A percentile compares a stretch with the other conserved stretches of the same genome.
These are phyloP conservation scores for Mortierella sp. DNA, from an alignment of 371 early-diverging fungal genomes.

Conservation along the genomic window DNA sequence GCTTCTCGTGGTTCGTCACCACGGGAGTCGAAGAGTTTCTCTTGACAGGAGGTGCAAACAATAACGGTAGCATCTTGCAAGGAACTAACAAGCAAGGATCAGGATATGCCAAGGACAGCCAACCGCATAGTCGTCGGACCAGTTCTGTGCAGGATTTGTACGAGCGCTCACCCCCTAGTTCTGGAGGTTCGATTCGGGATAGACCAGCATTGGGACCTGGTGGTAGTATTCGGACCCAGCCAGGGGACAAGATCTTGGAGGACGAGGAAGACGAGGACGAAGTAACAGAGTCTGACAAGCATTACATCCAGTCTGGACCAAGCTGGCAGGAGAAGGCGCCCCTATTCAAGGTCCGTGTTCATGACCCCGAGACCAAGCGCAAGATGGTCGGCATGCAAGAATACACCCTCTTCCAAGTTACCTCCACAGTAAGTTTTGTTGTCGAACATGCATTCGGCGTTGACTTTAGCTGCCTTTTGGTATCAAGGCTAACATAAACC, in stretches of 20 bases:
- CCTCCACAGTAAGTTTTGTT: conserved; percentile 57
- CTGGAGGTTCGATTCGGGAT: conserved; percentile 30
- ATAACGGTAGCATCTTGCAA: not conserved
- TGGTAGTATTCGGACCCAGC: conserved; percentile 31
- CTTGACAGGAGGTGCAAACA: conserved; percentile 49
- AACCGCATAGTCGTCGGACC: conserved; percentile 17
- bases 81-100: not conserved
- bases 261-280: conserved; percentile 48
- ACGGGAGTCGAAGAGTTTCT: conserved; percentile 64
- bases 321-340: conserved; percentile 62
- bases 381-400: conserved; percentile 62
- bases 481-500: not conserved
- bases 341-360: conserved; percentile 57
- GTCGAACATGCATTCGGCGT: not conserved
- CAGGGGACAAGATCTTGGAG: conserved; percentile 32
- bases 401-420: conserved; percentile 62
- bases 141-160: conserved; percentile 31
- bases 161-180: conserved; percentile 29
- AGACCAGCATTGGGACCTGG: conserved; percentile 16
- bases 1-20: conserved; percentile 64
- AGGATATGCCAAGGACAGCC: not conserved
- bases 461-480: not conserved
- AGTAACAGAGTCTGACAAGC: conserved; percentile 62
- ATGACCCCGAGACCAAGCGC: conserved; percentile 61
- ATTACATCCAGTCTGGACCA: conserved; percentile 62